Evolutionary conservation across 768 basidiomycete species (phyloP).

Genomic region (Pholiota microspora): DNA sequence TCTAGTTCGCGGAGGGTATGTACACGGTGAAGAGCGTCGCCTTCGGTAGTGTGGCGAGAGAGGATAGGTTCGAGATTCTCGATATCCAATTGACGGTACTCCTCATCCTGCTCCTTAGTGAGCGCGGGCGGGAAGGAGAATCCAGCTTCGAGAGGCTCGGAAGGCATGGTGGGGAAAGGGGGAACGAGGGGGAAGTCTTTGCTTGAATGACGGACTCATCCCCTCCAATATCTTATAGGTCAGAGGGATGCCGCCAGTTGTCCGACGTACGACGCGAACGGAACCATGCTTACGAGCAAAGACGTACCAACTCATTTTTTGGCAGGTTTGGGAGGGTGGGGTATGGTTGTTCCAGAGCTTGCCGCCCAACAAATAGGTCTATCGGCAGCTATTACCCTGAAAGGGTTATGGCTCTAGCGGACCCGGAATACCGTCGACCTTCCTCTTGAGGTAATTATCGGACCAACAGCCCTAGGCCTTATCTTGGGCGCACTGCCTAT

Average conservation of each 20-base stretch:
- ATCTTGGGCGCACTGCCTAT: too few relatives aligned
- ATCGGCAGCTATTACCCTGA: not conserved
- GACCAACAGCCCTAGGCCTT: too few relatives aligned
- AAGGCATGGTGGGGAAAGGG: slow-evolving; percentile 21
- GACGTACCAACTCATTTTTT: not conserved
- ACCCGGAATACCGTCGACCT: too few relatives aligned
- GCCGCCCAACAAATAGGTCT: not conserved
- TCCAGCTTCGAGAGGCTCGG: slow-evolving; percentile 29
- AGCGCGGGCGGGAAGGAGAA: slow-evolving; percentile 24
- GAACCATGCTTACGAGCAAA: not conserved
- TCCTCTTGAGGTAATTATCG: too few relatives aligned
- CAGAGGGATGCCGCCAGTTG: not conserved
- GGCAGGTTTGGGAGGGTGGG: not conserved
- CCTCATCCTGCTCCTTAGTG: slow-evolving; percentile 25
- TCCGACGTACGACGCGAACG: slow-evolving; percentile 8
- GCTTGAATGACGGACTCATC: not conserved
- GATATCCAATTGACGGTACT: slow-evolving; percentile 24
- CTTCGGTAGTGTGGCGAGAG: slow-evolving; percentile 14
- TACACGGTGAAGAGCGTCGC: not conserved
- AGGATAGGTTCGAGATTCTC: slow-evolving; percentile 16
- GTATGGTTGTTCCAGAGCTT: not conserved
- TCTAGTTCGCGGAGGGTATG: slow-evolving; percentile 17
- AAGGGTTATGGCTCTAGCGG: too few relatives aligned
- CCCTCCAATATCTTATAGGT: not conserved
- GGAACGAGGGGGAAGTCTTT: not conserved